Evolutionary conservation across 2,329 filamentous ascomycete species (phyloP).

Genomic region (Canariomyces notabilis): DNA sequence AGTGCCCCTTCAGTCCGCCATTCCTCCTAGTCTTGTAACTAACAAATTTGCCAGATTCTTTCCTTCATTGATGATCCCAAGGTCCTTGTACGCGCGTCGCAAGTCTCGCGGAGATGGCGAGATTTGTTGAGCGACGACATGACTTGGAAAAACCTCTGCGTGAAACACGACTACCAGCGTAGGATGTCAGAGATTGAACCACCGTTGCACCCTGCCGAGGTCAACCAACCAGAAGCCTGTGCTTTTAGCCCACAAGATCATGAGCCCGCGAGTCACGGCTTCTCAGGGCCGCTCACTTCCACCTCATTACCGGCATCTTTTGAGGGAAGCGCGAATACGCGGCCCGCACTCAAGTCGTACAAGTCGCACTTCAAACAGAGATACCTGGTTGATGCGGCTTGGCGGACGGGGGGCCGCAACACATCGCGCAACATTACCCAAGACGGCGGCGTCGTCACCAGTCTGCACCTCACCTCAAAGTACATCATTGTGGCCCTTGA

Average conservation of each 20-base stretch:
- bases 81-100: conserved; percentile 85
- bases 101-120: conserved; percentile 92
- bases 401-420: conserved; percentile 84
- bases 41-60: conserved; percentile 62
- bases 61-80: conserved; percentile 97
- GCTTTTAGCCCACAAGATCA: conserved; percentile 33
- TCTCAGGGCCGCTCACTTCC: conserved; percentile 40
- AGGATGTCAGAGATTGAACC: conserved; percentile 48
- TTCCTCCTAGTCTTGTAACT: conserved; percentile 11
- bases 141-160: conserved; percentile 95
- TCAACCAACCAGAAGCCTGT: conserved; percentile 29
- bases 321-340: conserved; percentile 43
- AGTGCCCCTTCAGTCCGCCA: neutral
- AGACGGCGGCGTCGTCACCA: conserved; percentile 95
- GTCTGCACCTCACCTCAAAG: conserved; percentile 85
- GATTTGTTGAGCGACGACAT: conserved; percentile 94
- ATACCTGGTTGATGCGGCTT: conserved; percentile 95
- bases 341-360: conserved; percentile 73
- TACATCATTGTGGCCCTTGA: conserved; percentile 97
- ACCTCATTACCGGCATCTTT: conserved; percentile 37
- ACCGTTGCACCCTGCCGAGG: conserved; percentile 29
- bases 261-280: conserved; percentile 35
- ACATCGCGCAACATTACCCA: conserved; percentile 86
- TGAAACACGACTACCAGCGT: conserved; percentile 83
- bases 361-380: conserved; percentile 97